These are phyloP conservation scores for Tricholomella constricta DNA, from an alignment of 768 basidiomycete species.

Conservation along the genomic window DNA sequence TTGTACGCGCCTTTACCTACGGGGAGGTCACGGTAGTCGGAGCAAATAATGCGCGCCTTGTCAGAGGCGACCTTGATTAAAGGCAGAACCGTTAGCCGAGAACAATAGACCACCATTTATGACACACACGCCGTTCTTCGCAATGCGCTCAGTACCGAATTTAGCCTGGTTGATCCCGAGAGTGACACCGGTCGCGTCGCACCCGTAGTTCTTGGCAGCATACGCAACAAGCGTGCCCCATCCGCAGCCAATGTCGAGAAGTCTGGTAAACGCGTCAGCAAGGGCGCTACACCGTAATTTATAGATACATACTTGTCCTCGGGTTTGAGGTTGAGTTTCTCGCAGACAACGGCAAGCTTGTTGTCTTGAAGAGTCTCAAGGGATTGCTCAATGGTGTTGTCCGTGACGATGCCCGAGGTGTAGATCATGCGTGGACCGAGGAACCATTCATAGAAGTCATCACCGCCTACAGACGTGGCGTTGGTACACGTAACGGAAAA, in stretches of 20 bases:
- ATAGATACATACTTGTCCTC: slow-evolving; percentile 55
- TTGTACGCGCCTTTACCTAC: slow-evolving; percentile 72
- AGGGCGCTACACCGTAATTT: slow-evolving; percentile 25
- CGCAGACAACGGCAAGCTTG: slow-evolving; percentile 94
- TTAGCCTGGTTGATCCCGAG: slow-evolving; percentile 88
- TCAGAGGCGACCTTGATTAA: slow-evolving; percentile 46
- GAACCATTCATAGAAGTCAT: slow-evolving; percentile 98
- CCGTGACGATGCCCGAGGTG: slow-evolving; percentile 86
- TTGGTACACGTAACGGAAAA: background rate
- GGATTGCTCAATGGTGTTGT: slow-evolving; percentile 71
- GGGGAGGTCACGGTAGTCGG: slow-evolving; percentile 91
- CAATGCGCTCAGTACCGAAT: slow-evolving; percentile 90
- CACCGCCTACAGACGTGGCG: slow-evolving; percentile 57
- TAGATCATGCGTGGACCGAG: slow-evolving; percentile 97
- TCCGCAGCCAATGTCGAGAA: slow-evolving; percentile 88
- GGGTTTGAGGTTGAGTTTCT: slow-evolving; percentile 88
- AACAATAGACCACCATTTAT: background rate
- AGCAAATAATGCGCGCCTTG: slow-evolving; percentile 88
- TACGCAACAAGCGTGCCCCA: slow-evolving; percentile 97
- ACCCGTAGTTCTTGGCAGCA: slow-evolving; percentile 96
- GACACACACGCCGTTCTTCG: slow-evolving; percentile 64
- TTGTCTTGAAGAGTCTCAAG: slow-evolving; percentile 97
- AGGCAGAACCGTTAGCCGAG: background rate
- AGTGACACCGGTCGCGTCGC: slow-evolving; percentile 95
- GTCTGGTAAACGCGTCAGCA: slow-evolving; percentile 31